Evolutionary conservation across 2,329 filamentous ascomycete species (phyloP).

Genomic region (Aureobasidium melanogenum): DNA sequence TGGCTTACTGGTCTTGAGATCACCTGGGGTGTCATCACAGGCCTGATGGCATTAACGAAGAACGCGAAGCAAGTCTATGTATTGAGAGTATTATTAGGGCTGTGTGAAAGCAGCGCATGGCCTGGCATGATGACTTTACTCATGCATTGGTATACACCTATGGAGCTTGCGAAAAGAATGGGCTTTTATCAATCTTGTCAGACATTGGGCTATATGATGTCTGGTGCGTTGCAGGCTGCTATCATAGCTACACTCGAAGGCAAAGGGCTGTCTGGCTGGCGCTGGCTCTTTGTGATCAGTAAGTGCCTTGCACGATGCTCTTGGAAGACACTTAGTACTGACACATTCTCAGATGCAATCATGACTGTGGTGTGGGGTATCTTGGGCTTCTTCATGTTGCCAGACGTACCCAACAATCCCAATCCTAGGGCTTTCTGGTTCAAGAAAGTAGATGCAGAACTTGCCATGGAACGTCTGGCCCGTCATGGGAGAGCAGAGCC

Average conservation of each 20-base stretch:
- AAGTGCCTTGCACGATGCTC: neutral
- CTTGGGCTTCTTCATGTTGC: conserved; percentile 28
- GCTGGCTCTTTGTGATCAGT: conserved; percentile 31
- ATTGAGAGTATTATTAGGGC: conserved; percentile 21
- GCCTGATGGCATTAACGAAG: conserved; percentile 24
- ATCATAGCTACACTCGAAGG: conserved; percentile 26
- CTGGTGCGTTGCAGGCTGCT: conserved; percentile 20
- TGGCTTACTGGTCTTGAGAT: conserved; percentile 24
- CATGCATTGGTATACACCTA: conserved; percentile 21
- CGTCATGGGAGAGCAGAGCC: conserved; percentile 38
- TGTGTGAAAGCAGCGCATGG: conserved; percentile 31
- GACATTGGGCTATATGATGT: conserved; percentile 20
- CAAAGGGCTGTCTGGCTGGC: conserved; percentile 27
- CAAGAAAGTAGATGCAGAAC: conserved; percentile 31
- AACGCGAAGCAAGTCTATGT: conserved; percentile 21
- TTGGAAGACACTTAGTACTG: neutral
- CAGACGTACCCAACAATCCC: conserved; percentile 29
- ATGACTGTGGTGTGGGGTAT: conserved; percentile 29
- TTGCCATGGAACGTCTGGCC: conserved; percentile 37
- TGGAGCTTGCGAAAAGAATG: conserved; percentile 20
- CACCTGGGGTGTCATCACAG: conserved; percentile 21
- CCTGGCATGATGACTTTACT: conserved; percentile 38
- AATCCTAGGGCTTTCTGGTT: conserved; percentile 38
- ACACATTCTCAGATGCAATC: conserved; percentile 20
- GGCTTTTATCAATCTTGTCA: conserved; percentile 20